Percentiles rank a stretch among this genome's conserved stretches.
Conservation (phyloP, 1,284 basidiomycete genomes). For the Leccinum fallax region DNA sequence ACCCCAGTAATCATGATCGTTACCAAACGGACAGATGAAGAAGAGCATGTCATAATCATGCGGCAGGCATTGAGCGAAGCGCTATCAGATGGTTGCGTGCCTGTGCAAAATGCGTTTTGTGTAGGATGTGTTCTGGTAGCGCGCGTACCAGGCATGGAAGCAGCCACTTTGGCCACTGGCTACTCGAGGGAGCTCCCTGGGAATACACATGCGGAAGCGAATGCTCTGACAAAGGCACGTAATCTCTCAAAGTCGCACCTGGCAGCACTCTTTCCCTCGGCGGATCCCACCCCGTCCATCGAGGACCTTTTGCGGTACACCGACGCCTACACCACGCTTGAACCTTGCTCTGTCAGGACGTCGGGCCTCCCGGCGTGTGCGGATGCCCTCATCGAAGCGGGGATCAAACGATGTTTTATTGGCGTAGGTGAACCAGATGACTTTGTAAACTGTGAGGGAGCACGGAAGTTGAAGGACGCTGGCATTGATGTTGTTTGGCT, state of each 20-base stretch:
- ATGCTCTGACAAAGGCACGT: slow-evolving; percentile 81
- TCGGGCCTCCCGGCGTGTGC: slow-evolving; percentile 89
- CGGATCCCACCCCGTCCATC: slow-evolving; percentile 34
- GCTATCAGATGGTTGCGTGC: slow-evolving; percentile 57
- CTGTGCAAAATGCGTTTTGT: slow-evolving; percentile 86
- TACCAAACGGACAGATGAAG: slow-evolving; percentile 12
- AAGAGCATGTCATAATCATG: slow-evolving; percentile 55
- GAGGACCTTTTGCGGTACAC: slow-evolving; percentile 56
- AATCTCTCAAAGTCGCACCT: slow-evolving; percentile 47
- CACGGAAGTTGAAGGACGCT: slow-evolving; percentile 70
- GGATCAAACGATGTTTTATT: slow-evolving; percentile 80
- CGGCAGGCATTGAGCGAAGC: slow-evolving; percentile 74
- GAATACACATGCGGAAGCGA: slow-evolving; percentile 77
- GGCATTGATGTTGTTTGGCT: slow-evolving; percentile 82
- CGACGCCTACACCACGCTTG: slow-evolving; percentile 94
- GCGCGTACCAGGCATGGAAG: slow-evolving; percentile 33
- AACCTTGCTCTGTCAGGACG: slow-evolving; percentile 91
- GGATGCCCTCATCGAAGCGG: slow-evolving; percentile 77
- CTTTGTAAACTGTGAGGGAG: slow-evolving; percentile 93
- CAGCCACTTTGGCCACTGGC: slow-evolving; percentile 69
- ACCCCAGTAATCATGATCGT: slow-evolving; percentile 7
- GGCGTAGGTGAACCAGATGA: slow-evolving; percentile 94
- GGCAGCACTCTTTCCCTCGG: slow-evolving; percentile 43
- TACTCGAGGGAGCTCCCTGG: slow-evolving; percentile 92
- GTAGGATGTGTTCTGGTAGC: slow-evolving; percentile 88